These are phyloP conservation scores for Colletotrichum higginsianum DNA, from an alignment of 2,329 filamentous ascomycete genomes.

Conservation along the genomic window DNA sequence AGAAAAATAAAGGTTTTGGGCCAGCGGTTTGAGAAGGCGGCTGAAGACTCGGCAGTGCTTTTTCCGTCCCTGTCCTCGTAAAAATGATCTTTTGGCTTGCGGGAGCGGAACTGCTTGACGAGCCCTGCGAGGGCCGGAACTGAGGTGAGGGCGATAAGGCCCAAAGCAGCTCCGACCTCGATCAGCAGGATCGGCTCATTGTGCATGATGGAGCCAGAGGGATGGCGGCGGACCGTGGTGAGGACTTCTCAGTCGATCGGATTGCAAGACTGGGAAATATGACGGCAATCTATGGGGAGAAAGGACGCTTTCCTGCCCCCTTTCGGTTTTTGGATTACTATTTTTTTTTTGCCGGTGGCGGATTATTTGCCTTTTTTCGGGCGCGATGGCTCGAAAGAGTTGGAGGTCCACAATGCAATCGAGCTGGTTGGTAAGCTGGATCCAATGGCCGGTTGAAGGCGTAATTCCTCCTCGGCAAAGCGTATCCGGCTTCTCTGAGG, in stretches of 20 bases:
- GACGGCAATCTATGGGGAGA: neutral
- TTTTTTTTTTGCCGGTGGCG: neutral
- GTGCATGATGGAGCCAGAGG: constrained; percentile 28
- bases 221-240: neutral
- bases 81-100: constrained; percentile 57
- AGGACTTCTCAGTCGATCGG: neutral
- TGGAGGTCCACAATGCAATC: constrained; percentile 3
- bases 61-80: constrained; percentile 81
- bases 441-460: neutral
- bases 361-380: neutral
- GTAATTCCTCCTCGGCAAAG: constrained; percentile 23
- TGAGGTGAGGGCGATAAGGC: constrained; percentile 53
- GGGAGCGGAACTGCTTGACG: constrained; percentile 52
- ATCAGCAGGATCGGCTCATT: constrained; percentile 39
- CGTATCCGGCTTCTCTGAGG: constrained; percentile 9
- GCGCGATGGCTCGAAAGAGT: neutral
- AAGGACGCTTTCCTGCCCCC: neutral
- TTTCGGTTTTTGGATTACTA: neutral
- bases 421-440: constrained; percentile 18
- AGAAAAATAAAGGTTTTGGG: constrained; percentile 70
- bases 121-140: constrained; percentile 55
- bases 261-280: neutral
- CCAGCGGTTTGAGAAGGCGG: constrained; percentile 72
- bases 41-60: constrained; percentile 74
- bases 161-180: constrained; percentile 50